Evolutionary conservation across 495 filamentous ascomycete species (phyloP).

Genomic region (Bombardia bombarda): DNA sequence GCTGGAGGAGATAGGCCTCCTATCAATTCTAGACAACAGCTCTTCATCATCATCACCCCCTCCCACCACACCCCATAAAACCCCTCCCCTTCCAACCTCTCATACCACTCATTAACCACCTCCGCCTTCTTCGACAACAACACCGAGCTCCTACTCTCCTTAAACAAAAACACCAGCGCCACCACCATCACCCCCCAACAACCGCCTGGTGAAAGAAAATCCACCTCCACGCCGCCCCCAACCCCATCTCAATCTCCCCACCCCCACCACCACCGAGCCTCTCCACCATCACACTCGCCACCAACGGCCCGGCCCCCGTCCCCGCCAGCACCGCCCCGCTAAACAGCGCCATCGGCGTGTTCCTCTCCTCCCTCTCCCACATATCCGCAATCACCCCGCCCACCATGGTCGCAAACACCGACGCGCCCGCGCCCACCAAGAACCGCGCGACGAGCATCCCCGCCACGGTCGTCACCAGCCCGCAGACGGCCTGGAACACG

Average conservation of each 20-base stretch:
- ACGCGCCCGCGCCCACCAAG: slow-evolving; percentile 64
- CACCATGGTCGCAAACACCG: slow-evolving; percentile 86
- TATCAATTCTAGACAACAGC: too few relatives aligned
- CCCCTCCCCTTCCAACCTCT: slow-evolving; percentile 57
- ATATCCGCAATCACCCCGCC: slow-evolving; percentile 88
- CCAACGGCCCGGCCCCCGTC: slow-evolving; percentile 72
- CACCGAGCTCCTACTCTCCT: slow-evolving; percentile 78
- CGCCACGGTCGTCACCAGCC: slow-evolving; percentile 59
- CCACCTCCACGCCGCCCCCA: slow-evolving; percentile 64
- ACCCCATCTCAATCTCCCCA: neutral
- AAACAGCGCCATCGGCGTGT: slow-evolving; percentile 87
- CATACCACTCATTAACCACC: slow-evolving; percentile 73
- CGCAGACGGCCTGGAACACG: slow-evolving; percentile 66
- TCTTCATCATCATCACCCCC: neutral
- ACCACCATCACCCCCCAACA: slow-evolving; percentile 51
- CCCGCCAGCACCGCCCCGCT: slow-evolving; percentile 68
- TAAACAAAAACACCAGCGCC: slow-evolving; percentile 58
- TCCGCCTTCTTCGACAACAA: slow-evolving; percentile 70
- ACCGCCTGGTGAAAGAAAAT: slow-evolving; percentile 85
- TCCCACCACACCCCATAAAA: slow-evolving; percentile 50
- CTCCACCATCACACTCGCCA: slow-evolving; percentile 62
- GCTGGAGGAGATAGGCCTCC: too few relatives aligned
- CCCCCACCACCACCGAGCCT: slow-evolving; percentile 20
- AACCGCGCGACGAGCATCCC: slow-evolving; percentile 75
- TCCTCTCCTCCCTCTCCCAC: slow-evolving; percentile 69